These are phyloP conservation scores for Zymoseptoria ardabiliae DNA, from an alignment of 2,329 filamentous ascomycete genomes.

Conservation along the genomic window DNA sequence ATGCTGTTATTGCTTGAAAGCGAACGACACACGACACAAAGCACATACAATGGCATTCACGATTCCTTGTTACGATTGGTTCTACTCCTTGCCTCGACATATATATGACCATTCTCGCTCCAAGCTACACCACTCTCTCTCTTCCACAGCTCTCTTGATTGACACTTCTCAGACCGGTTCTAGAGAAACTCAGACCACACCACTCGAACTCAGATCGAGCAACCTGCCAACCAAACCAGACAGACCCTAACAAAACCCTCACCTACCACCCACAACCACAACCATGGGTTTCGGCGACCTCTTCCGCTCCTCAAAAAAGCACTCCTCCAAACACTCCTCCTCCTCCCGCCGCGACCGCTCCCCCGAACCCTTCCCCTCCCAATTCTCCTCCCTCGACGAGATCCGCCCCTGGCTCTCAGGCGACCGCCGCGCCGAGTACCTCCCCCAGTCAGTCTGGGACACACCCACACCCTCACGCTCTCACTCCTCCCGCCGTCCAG, in stretches of 20 bases:
- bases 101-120: neutral
- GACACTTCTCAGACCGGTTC: neutral
- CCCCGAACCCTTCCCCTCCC: neutral
- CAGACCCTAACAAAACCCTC: neutral
- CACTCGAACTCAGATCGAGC: neutral
- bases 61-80: neutral
- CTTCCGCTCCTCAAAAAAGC: neutral
- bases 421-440: neutral
- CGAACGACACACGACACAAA: neutral
- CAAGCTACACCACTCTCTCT: neutral
- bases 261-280: neutral
- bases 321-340: neutral
- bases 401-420: neutral
- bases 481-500: neutral
- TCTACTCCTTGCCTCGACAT: neutral
- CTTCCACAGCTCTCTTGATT: neutral
- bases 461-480: no score
- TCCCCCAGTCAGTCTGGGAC: neutral
- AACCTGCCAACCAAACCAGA: neutral
- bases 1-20: neutral
- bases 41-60: neutral
- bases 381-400: neutral
- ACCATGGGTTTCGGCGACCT: neutral
- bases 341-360: neutral
- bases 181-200: neutral